Conservation (phyloP, 306 rosid genomes). For the Arachis hypogaea region DNA sequence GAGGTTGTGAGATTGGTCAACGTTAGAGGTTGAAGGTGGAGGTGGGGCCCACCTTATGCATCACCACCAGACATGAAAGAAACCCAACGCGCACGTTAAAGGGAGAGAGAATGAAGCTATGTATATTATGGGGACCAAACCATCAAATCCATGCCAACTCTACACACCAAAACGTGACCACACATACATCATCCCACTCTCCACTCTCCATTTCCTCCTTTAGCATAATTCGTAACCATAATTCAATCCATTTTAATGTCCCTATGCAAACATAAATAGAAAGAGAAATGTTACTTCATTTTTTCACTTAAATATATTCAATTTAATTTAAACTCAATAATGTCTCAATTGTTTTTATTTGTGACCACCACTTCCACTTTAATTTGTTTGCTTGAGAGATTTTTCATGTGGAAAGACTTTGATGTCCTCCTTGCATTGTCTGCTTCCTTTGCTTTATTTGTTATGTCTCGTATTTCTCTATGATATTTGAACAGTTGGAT, state of each 20-base stretch:
- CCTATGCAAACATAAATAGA: no score
- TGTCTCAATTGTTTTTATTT: not conserved
- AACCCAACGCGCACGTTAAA: constrained; percentile 79
- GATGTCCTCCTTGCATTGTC: not conserved
- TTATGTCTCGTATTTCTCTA: not conserved
- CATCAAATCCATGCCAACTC: constrained; percentile 67
- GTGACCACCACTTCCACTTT: constrained; percentile 37
- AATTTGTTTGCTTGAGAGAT: not conserved
- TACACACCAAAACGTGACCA: constrained; percentile 53
- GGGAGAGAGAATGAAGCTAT: not conserved
- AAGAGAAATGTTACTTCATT: no score
- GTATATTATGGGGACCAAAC: constrained; percentile 47
- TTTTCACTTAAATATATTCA: no score
- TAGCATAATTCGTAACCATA: no score
- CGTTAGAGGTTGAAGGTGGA: constrained; percentile 32
- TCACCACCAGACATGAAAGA: constrained; percentile 65
- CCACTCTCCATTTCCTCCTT: constrained; percentile 12
- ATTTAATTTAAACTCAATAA: no score
- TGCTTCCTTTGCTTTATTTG: not conserved
- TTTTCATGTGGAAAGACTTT: constrained; percentile 23
- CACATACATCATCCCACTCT: constrained; percentile 58
- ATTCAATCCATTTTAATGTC: no score
- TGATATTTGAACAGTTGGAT: not conserved
- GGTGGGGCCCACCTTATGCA: constrained; percentile 52
- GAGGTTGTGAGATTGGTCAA: constrained; percentile 24